Base-by-base conservation (phyloP, 1,284 basidiomycete genomes). In the Leccinum subrobustum region DNA sequence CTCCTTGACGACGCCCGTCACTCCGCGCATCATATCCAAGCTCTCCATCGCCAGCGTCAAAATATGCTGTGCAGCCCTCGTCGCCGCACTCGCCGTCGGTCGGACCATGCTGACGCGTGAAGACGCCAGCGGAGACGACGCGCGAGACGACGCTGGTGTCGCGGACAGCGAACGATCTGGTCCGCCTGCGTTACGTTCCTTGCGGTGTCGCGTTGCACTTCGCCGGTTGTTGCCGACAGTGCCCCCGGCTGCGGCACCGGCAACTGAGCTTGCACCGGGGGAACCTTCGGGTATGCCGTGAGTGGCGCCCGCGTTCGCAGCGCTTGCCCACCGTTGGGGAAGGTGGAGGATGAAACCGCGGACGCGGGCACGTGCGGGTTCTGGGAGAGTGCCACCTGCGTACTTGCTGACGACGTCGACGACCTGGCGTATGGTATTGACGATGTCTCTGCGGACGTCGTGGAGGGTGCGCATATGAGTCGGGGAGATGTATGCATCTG, bases 381-480 rank as follows among this genome's bases (percentile, higher is more conserved):
- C 94, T 0, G 93, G 94, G 6, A 96, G 81, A 0, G 93, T 85
- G 3, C 82, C 84, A 12, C 94, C 94, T 0, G 93, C 91, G 66
- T 96, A 95, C 65, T 88, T 90, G 60, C 86, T 88, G 9, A 96
- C 89, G 14, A 96, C 90, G 60, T 92, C 90, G 20, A 96, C 93
- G 3, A 94, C 93, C 70, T 94, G 89, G 25, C 92, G 84, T 60
- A 96, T 87, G 14, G 94, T 96, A 53, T 89, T 83, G 27, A 96
- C 89, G 29, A 96, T 86, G 67, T 96, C 93, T 35, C 83, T 81
- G 60, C 93, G 90, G 58, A 94, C 89, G 54, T 86, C 81, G 0
- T 84, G 80, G 25, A 96, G 78, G 23, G 85, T 89, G 48, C 83
- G 83, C 68, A 90, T 81, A 62, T 90, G 84, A 6, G 79, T 78